Evolutionary conservation across 192 early-diverging fungal genomes (phyloP), one percentile per base, ranked within the genome.

Genomic region (Backusella circina): DNA sequence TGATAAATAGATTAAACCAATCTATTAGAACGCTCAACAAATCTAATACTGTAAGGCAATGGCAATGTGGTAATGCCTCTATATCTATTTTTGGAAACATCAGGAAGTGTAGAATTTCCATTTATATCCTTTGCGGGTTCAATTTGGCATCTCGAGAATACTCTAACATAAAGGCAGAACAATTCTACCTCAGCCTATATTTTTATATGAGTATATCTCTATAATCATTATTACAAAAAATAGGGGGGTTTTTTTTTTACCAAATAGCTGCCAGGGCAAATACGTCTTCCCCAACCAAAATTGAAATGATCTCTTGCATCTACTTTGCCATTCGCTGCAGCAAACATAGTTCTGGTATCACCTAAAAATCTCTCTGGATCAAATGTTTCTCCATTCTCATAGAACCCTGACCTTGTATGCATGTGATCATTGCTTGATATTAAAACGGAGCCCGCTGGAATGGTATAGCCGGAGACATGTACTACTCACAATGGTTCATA

Each of bases 391-490:
- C 87, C 86, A 0, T 84, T 61, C 0, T 80, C 74, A 33, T 84
- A 89, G 69, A 35, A 37, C 7, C n/a, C 32, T 54, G 67, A 33
- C 44, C 67, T 71, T 36, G 54, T 32, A 67, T 89, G 85, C 77
- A 88, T 82, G 1, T 84, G 80, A 77, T 82, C 84, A 47, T 86
- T 70, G 47, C 86, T 85, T 33, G 84, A 77, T 61, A 83, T 77
- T 16, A 88, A 72, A 75, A 76, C 72, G 1, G 84, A 61, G 0
- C 82, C 85, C 66, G 84, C 84, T 21, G 88, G 87, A 38, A 89
- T 79, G 28, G 79, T 79, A 80, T 85, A 85, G 2, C 82, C 79
- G 2, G 84, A 79, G 26, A 51, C 78, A 12, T 66, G 21, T 32
- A 72, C 71, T 72, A 61, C 3, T 10, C 12, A 16, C 12, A 41